These are phyloP conservation scores for Eucalyptus brandiana DNA, from an alignment of 345 rosid genomes.

Conservation along the genomic window DNA sequence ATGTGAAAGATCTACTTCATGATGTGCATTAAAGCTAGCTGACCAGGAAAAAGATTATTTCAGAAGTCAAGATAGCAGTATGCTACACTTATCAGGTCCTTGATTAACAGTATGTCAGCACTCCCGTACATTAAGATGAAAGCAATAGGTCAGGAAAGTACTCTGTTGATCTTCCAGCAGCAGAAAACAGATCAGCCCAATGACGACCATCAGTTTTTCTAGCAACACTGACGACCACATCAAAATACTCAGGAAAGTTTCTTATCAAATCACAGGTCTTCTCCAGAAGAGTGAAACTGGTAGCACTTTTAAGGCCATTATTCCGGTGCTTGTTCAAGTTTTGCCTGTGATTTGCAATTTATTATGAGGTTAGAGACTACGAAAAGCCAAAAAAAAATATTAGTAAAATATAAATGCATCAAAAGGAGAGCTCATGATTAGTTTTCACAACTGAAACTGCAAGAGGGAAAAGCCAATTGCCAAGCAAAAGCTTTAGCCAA, in stretches of 20 bases:
- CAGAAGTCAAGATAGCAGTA: neutral
- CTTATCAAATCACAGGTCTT: conserved; percentile 87
- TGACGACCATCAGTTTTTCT: conserved; percentile 98
- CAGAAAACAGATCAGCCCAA: conserved; percentile 92
- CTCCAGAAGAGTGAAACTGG: conserved; percentile 56
- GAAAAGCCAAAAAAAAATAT: neutral
- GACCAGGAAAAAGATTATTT: neutral
- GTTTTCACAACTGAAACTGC: neutral
- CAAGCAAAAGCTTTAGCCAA: neutral
- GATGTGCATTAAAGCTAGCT: neutral
- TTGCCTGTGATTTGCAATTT: conserved; percentile 27
- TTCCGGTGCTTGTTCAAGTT: conserved; percentile 50
- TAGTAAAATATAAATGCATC: neutral
- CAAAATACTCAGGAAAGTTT: conserved; percentile 78
- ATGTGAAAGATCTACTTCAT: neutral
- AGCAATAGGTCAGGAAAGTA: conserved; percentile 9
- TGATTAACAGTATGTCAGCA: neutral
- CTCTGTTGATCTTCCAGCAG: conserved; percentile 99
- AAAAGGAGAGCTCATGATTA: neutral
- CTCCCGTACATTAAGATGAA: neutral
- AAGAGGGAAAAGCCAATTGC: neutral
- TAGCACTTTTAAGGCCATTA: conserved; percentile 21
- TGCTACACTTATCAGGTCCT: neutral
- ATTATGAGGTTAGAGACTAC: neutral
- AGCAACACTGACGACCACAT: conserved; percentile 97